Evolutionary conservation across 176 grass and related monocot species (phyloP), one percentile per base, ranked within the genome.

Genomic region (Aegilops speltoides): DNA sequence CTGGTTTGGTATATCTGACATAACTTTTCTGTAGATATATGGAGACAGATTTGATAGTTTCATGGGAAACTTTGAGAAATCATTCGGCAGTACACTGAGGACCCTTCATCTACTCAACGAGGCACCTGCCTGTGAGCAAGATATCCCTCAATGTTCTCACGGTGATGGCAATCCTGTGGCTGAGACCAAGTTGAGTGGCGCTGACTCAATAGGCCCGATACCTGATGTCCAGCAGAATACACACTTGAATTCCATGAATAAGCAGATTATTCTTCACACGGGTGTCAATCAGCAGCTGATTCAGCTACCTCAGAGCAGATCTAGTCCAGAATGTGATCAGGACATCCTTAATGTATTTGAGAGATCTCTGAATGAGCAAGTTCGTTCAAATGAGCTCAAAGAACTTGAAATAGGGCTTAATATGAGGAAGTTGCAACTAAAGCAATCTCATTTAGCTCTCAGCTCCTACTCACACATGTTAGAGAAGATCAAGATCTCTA

Each of bases 311-410:
- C 52, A 4, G 79, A 87, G 77, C 65, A 85, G 71, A 84, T 83
- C 79, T 82, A 61, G 25, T 83, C 73, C 71, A 88, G 76, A 73
- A 74, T 75, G 79, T 38, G 85, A 82, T 92, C 73, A 89, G 33
- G 77, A 87, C 54, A 88, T 92, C 73, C 80, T 91, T 77, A 88
- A 73, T 90, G 89, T 89, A 79, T 89, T 92, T 22, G 84, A 98
- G 79, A 94, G 84, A 88, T 96, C 96, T 79, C 46, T 98, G 33
- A 96, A 82, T 40, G 96, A 96, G 71, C 92, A 96, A 78, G 67
- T 86, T 70, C 92, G 90, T 60, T 91, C 91, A 79, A 98, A 98
- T 84, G 87, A 98, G 73, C 91, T 98, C 87, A 98, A 96, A 77
- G 87, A 89, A 83, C 41, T 96, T 87, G 96, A 96, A 85, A 86